Conservation (phyloP, 116 monocot species). For the Posidonia oceanica region DNA sequence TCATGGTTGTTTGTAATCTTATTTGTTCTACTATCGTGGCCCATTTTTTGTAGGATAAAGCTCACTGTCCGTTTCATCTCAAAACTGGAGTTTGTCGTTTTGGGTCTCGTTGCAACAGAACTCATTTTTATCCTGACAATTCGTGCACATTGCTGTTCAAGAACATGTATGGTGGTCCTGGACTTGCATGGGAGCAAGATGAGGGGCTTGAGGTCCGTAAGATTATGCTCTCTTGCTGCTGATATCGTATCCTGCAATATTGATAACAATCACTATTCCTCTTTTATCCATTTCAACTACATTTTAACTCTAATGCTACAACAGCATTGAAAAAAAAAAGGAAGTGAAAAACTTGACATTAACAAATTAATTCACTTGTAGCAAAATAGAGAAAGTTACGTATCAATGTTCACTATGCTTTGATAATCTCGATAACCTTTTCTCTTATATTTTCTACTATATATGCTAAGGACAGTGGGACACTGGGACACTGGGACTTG, state of each 20-base stretch:
- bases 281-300: no score
- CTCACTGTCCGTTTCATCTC: slow-evolving; percentile 97
- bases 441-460: no score
- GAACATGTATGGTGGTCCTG: slow-evolving; percentile 96
- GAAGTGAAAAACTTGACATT: no score
- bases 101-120: slow-evolving; percentile 74
- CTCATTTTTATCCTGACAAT: slow-evolving; percentile 95
- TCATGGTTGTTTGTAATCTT: not conserved
- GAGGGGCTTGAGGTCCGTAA: slow-evolving; percentile 99
- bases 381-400: no score
- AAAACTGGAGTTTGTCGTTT: slow-evolving; percentile 97
- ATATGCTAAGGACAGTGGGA: no score
- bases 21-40: not conserved
- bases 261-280: not conserved
- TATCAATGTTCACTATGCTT: no score
- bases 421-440: no score
- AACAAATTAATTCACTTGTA: no score
- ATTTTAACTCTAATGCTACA: no score
- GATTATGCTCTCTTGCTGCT: slow-evolving; percentile 35
- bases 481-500: no score
- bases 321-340: no score
- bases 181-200: slow-evolving; percentile 94
- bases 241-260: slow-evolving; percentile 54
- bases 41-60: slow-evolving; percentile 62
- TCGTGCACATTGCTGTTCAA: slow-evolving; percentile 89